A percentile compares a stretch with the other conserved stretches of the same genome.
Evolutionary conservation across 352 stramenopile genomes (phyloP).

Genomic region (Thraustochytrium sp.): DNA sequence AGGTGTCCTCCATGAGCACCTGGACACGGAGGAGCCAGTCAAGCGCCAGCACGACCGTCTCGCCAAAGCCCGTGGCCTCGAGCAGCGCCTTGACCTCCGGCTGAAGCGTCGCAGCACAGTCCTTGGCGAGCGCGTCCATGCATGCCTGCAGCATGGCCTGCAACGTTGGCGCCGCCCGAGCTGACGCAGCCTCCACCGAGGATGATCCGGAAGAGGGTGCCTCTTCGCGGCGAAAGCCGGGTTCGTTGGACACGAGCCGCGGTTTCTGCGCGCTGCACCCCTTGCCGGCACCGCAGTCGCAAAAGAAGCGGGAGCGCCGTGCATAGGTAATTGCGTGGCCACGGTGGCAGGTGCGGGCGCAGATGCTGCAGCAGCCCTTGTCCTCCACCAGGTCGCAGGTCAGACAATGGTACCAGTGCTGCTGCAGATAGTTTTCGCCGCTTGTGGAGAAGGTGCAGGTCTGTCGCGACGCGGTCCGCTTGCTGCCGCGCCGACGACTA

Average conservation of each 20-base stretch:
- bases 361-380: conserved; percentile 51
- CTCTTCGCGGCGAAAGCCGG: not conserved
- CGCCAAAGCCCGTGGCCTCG: not conserved
- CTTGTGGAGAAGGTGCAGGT: conserved; percentile 18
- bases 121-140: not conserved
- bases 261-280: not conserved
- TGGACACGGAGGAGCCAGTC: not conserved
- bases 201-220: not conserved
- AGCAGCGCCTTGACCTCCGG: not conserved
- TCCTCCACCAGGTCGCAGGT: conserved; percentile 50
- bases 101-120: not conserved
- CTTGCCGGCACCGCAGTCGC: conserved; percentile 64
- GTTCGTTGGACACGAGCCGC: not conserved
- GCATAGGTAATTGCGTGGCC: conserved; percentile 71
- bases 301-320: conserved; percentile 70
- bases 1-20: not conserved
- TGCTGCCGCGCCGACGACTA: not conserved
- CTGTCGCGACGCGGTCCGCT: not conserved
- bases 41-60: not conserved
- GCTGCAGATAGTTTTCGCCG: conserved; percentile 37
- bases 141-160: not conserved
- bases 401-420: conserved; percentile 55
- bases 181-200: too few relatives aligned
- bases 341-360: conserved; percentile 53
- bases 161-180: not conserved